A percentile compares a stretch with the other conserved stretches of the same genome.
phyloP scores from a whole-genome alignment of 2,329 filamentous ascomycete genomes.

The Colletotrichum viniferum region DNA sequence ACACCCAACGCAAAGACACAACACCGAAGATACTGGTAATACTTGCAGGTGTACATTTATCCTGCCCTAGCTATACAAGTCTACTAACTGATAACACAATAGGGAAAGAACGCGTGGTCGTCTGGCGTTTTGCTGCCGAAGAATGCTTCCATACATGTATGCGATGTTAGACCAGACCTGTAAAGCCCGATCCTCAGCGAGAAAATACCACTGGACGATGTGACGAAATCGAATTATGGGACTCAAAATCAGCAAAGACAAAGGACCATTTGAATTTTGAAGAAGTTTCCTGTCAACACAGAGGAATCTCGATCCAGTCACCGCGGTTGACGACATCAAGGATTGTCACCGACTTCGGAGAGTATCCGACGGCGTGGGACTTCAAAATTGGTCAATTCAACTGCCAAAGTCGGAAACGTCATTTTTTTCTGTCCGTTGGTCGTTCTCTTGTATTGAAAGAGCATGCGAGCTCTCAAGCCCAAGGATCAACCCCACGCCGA shows the following conservation, averaged over 20 bases:
- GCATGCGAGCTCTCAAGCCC: not conserved
- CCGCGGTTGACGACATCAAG: accelerated
- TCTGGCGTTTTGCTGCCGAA: not conserved
- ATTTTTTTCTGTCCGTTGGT: not conserved
- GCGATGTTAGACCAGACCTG: not conserved
- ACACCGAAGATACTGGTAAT: not conserved
- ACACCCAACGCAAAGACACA: not conserved
- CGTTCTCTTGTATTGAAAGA: not conserved
- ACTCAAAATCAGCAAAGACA: too few relatives aligned
- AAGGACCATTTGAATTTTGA: too few relatives aligned
- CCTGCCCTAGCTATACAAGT: not conserved
- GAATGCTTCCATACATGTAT: not conserved
- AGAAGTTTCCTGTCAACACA: too few relatives aligned
- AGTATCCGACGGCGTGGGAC: accelerated
- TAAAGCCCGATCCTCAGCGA: not conserved
- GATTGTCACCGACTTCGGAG: not conserved
- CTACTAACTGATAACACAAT: not conserved
- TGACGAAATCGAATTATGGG: too few relatives aligned
- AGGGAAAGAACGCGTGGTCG: accelerated
- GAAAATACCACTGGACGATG: too few relatives aligned
- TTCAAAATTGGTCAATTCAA: not conserved
- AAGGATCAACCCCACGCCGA: not conserved
- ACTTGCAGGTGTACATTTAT: not conserved
- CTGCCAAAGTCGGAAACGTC: not conserved
- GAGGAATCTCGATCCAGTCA: not conserved